phyloP scores from a whole-genome alignment of 2,329 filamentous ascomycete genomes.

The Leptographium radiaticola region DNA sequence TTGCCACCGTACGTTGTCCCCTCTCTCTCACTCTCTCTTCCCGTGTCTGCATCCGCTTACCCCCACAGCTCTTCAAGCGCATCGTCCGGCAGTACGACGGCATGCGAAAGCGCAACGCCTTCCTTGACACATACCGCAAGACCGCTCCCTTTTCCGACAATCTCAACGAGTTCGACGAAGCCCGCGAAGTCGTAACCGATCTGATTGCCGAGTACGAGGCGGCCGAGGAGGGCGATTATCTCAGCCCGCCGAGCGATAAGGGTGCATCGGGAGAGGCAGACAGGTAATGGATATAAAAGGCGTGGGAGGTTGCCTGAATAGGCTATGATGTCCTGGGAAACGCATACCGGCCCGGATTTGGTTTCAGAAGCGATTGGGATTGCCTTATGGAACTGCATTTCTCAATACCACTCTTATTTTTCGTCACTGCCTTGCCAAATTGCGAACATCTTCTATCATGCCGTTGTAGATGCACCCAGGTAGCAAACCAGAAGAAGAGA shows the following conservation, averaged over 20 bases:
- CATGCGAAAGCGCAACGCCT: slow-evolving; percentile 91
- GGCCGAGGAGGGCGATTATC: slow-evolving; percentile 79
- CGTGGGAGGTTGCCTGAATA: neutral
- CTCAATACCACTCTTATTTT: neutral
- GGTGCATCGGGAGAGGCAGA: slow-evolving; percentile 39
- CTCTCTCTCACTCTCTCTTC: neutral
- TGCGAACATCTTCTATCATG: no score
- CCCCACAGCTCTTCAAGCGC: slow-evolving; percentile 65
- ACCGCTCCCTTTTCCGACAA: slow-evolving; percentile 88
- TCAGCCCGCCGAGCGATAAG: slow-evolving; percentile 52
- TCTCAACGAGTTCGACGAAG: slow-evolving; percentile 88
- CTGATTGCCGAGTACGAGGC: slow-evolving; percentile 92
- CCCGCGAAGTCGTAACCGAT: slow-evolving; percentile 80
- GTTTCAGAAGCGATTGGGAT: neutral
- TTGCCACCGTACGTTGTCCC: slow-evolving; percentile 55
- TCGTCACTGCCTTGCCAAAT: no score
- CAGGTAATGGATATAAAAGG: slow-evolving; percentile 2
- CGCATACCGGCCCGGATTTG: neutral
- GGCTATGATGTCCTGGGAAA: neutral
- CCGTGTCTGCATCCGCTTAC: neutral
- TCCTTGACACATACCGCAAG: slow-evolving; percentile 92
- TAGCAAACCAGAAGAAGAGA: no score
- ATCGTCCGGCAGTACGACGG: slow-evolving; percentile 88
- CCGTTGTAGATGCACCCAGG: no score
- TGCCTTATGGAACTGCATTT: neutral